phyloP scores from a whole-genome alignment of 2,329 filamentous ascomycete genomes.

The Trichoderma endophyticum region DNA sequence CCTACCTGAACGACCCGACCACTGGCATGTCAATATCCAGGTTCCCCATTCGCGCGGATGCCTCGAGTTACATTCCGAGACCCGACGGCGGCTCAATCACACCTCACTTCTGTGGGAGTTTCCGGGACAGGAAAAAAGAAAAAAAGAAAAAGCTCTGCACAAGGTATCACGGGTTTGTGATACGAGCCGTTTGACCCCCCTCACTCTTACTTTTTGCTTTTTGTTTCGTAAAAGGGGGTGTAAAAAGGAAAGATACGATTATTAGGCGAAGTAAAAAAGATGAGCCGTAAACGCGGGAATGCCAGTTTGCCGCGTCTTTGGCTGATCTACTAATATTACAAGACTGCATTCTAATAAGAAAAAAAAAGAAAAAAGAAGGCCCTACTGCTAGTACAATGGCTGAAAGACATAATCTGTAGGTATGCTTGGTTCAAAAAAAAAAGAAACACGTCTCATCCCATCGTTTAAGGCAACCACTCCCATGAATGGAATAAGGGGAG shows the following conservation, averaged over 20 bases:
- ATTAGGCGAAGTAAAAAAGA: background rate
- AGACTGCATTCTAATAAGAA: background rate
- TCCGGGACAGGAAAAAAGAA: background rate
- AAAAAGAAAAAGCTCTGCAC: background rate
- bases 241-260: background rate
- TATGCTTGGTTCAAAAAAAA: background rate
- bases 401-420: background rate
- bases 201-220: background rate
- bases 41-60: background rate
- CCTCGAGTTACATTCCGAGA: constrained; percentile 13
- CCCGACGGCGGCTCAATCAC: background rate
- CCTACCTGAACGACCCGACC: background rate
- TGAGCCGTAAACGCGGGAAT: background rate
- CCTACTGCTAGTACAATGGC: background rate
- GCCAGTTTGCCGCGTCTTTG: background rate
- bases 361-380: background rate
- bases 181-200: background rate
- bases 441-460: background rate
- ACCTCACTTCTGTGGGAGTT: background rate
- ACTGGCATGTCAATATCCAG: background rate
- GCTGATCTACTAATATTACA: background rate
- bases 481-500: background rate
- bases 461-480: background rate
- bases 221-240: background rate
- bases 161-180: background rate